These are phyloP conservation scores for Pezicula rhizophila DNA, from an alignment of 2,329 filamentous ascomycete species.

Conservation along the genomic window DNA sequence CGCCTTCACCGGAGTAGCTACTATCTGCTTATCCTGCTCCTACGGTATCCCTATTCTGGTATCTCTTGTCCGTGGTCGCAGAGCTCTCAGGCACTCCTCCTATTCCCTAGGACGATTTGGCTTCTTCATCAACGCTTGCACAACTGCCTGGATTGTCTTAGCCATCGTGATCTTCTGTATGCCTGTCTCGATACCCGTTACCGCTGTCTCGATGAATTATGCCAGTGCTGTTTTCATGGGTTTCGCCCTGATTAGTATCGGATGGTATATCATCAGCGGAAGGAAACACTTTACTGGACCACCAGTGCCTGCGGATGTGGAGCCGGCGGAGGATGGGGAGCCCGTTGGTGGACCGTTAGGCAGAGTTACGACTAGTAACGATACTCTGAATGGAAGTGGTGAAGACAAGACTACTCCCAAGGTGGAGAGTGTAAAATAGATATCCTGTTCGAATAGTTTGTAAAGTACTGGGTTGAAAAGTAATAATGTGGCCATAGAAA, in stretches of 20 bases:
- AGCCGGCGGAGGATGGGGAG: constrained; percentile 19
- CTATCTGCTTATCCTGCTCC: constrained; percentile 69
- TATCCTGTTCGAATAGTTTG: too few species aligned
- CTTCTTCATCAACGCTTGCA: constrained; percentile 59
- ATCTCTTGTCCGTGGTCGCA: constrained; percentile 59
- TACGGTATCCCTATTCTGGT: constrained; percentile 74
- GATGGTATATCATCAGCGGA: constrained; percentile 59
- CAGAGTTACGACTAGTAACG: constrained; percentile 12
- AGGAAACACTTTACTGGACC: constrained; percentile 60
- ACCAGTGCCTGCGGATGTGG: constrained; percentile 19
- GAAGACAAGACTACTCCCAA: not conserved
- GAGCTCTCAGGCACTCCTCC: constrained; percentile 56
- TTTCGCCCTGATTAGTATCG: constrained; percentile 51
- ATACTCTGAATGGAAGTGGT: constrained; percentile 4
- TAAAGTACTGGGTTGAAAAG: too few species aligned
- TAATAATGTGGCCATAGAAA: too few species aligned
- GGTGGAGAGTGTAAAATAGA: not conserved
- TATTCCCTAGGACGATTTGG: constrained; percentile 68
- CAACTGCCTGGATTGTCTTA: constrained; percentile 64
- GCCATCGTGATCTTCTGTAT: constrained; percentile 72
- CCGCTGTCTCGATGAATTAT: constrained; percentile 57
- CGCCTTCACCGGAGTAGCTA: constrained; percentile 74
- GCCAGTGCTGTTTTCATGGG: constrained; percentile 60
- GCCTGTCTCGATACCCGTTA: constrained; percentile 56
- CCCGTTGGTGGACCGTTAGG: constrained; percentile 14